Evolutionary conservation across 2,329 filamentous ascomycete genomes (phyloP).

Genomic region (Capronia coronata): DNA sequence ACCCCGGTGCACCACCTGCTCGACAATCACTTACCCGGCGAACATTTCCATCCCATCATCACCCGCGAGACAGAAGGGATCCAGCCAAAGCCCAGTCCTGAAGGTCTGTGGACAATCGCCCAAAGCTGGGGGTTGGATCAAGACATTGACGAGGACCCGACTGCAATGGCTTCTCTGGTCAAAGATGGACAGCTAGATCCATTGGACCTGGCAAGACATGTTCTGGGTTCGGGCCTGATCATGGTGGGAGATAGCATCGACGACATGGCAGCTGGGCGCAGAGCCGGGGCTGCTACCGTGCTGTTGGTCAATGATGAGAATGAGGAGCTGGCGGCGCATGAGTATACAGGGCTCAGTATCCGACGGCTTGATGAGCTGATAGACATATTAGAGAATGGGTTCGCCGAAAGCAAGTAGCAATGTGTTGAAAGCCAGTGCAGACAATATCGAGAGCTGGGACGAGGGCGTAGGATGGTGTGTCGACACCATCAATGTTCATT

Average conservation of each 20-base stretch:
- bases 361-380: conserved; percentile 68
- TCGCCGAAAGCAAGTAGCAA: conserved; percentile 45
- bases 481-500: too few species aligned
- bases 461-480: too few species aligned
- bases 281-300: conserved; percentile 84
- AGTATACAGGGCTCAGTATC: conserved; percentile 71
- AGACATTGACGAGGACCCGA: conserved; percentile 1
- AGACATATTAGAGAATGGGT: conserved; percentile 66
- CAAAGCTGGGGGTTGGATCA: conserved; percentile 23
- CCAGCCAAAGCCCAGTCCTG: conserved; percentile 26
- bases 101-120: conserved; percentile 27
- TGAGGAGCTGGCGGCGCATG: conserved; percentile 59
- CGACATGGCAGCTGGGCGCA: conserved; percentile 81
- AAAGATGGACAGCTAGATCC: conserved; percentile 4
- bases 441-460: not conserved
- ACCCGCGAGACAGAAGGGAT: conserved; percentile 27
- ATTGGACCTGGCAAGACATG: conserved; percentile 46
- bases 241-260: conserved; percentile 71
- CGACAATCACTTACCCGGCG: conserved; percentile 20
- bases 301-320: conserved; percentile 81
- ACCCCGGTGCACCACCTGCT: conserved; percentile 39
- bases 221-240: conserved; percentile 19
- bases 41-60: conserved; percentile 25
- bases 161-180: not conserved
- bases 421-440: too few species aligned